Evolutionary conservation across 139 green algal species (phyloP), one percentile per base, ranked within the genome.

Genomic region (Tetraselmis chui): DNA sequence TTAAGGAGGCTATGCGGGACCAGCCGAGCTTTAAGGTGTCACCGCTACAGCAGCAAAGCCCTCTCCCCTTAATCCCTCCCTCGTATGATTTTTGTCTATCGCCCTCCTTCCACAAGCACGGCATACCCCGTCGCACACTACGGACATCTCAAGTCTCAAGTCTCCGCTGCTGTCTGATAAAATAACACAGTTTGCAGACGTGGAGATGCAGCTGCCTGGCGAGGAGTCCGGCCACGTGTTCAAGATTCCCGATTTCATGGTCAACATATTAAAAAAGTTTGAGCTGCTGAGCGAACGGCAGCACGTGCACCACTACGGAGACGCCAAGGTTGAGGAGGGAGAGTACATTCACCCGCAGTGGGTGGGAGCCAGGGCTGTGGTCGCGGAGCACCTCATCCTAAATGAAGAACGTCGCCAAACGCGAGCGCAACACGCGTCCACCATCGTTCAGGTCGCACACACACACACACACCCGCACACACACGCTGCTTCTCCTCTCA

Each of bases 401-500:
- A 18, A 67, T 18, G 45, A 67, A 18, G 45, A 67, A 18, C 45
- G 45, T 18, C 45, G 45, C 11, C 45, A 67, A 18, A 67, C 45
- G 45, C 45, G 45, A 5, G 45, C 45, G 27, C 77, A 80, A 27
- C 77, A 80, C 77, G 77, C 77, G 2, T 80, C 77, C 77, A 80
- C 77, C 77, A 80, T 80, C 29, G 77, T 80, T 27, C 45, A 67
- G 77, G 45, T 18, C n/a, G n/a, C n/a, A n/a, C n/a, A n/a, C n/a
- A n/a, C n/a, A n/a, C n/a, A n/a, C n/a, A n/a, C n/a, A n/a, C n/a
- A n/a, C n/a, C n/a, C n/a, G n/a, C n/a, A n/a, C n/a, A n/a, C n/a
- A n/a, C n/a, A n/a, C n/a, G n/a, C n/a, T n/a, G n/a, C n/a, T n/a
- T n/a, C n/a, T n/a, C n/a, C n/a, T n/a, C n/a, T n/a, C n/a, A n/a